These are phyloP conservation scores for Angomonas desouzai DNA, from an alignment of 208 protist genomes.

Conservation along the genomic window DNA sequence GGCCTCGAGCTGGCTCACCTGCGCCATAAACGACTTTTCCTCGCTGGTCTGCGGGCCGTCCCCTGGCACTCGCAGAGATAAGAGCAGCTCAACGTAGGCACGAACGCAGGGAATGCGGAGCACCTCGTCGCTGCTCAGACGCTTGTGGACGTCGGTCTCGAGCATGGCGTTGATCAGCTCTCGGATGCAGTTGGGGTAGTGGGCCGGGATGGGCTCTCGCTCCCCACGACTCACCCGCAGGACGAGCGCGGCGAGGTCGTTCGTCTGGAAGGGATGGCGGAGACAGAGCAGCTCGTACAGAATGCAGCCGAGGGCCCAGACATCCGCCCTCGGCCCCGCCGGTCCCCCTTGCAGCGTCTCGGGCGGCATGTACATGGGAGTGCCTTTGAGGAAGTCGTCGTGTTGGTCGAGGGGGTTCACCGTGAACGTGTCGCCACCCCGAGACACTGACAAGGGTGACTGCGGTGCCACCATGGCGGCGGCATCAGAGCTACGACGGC, in stretches of 20 bases:
- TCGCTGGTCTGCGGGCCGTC: conserved; percentile 21
- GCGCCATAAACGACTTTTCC: conserved; percentile 29
- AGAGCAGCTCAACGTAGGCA: conserved; percentile 41
- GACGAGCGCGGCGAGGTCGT: conserved; percentile 67
- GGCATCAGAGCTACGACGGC: background rate
- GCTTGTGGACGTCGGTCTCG: conserved; percentile 32
- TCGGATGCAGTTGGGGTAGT: conserved; percentile 55
- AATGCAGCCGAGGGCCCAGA: conserved; percentile 92
- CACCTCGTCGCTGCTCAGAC: conserved; percentile 67
- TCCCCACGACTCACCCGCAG: conserved; percentile 71
- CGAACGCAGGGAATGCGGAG: conserved; percentile 47
- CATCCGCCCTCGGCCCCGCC: conserved; percentile 65
- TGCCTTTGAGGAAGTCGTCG: conserved; percentile 80
- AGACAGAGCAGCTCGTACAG: conserved; percentile 86
- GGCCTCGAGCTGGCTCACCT: conserved; percentile 25
- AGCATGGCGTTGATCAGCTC: conserved; percentile 66
- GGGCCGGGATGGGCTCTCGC: conserved; percentile 55
- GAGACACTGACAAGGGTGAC: background rate
- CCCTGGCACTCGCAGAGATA: conserved; percentile 22
- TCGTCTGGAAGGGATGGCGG: conserved; percentile 80
- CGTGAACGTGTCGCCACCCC: conserved; percentile 8
- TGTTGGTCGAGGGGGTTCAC: conserved; percentile 7
- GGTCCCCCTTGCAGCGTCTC: conserved; percentile 83
- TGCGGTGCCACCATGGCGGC: background rate
- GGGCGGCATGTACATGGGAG: conserved; percentile 94